Evolutionary conservation across 495 filamentous ascomycete genomes (phyloP), one percentile per base, ranked within the genome.

Genomic region (Daldinia childiae): DNA sequence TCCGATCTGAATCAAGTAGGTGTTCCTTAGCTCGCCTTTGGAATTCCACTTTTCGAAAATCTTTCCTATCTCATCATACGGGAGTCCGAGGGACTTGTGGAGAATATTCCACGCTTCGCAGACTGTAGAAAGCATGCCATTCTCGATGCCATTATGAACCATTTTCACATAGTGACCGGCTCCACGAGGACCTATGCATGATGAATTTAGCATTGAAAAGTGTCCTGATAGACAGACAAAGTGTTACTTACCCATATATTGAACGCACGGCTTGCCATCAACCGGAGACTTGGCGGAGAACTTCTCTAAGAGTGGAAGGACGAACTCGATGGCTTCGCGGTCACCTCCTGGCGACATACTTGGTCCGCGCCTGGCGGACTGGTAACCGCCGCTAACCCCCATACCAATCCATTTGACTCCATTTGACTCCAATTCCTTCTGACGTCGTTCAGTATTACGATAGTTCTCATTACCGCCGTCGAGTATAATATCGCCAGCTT

Each of bases 71-170:
- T 92, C 86, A 15, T 90, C 86, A 65, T 91, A 85, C 8, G 75
- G 73, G 80, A 92, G 85, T 0, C 82, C 85, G 19, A 93, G 78
- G 14, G 87, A 85, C 48, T 82, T 83, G 36, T 83, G 80, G 77
- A 93, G 86, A 24, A 91, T 85, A 0, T 83, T 84, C 89, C 89
- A 93, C 2, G 87, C 87, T 75, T 93, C 91, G 30, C 84, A 85
- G 15, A 80, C 65, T 56, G 64, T 67, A 38, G 73, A 72, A 50
- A 75, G 80, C 88, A 92, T 90, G 17, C 89, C 90, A 55, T 91
- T 89, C 76, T 93, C 90, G 54, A 93, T 92, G 4, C 90, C 90
- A 73, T 93, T 92, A 72, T 93, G 91, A 0, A 91, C 85, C 89
- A 92, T 93, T 77, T 93, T 93, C 36, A 92, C 89, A 71, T 89